Conservation (phyloP, 441 rosid species). For the Kokia cookei region DNA sequence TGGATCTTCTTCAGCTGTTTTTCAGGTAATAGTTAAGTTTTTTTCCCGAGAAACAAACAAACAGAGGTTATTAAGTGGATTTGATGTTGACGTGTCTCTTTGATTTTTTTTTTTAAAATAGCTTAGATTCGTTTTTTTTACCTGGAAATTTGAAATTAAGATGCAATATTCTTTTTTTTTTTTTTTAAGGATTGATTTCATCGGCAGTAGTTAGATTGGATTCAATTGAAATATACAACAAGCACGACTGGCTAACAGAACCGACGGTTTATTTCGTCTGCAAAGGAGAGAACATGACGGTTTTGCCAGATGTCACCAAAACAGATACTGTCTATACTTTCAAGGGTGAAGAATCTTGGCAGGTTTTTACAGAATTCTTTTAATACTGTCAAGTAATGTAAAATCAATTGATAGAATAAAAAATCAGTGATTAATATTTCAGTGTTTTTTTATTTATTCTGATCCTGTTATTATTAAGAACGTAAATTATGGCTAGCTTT, state of each 20-base stretch:
- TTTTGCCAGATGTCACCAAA: constrained; percentile 64
- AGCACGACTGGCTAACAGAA: constrained; percentile 65
- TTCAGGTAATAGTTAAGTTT: constrained; percentile 39
- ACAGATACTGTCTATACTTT: constrained; percentile 37
- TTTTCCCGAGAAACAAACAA: not conserved
- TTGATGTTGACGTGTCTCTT: not conserved
- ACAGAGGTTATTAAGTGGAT: not conserved
- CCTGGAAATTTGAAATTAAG: not conserved
- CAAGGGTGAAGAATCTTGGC: constrained; percentile 88
- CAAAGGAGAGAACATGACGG: constrained; percentile 58
- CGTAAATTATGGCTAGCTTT: not conserved
- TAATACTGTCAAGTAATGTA: not conserved
- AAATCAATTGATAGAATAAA: not conserved
- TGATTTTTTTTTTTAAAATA: not conserved
- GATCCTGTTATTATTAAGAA: not conserved
- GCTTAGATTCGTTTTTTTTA: not conserved
- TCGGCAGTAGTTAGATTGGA: constrained; percentile 57
- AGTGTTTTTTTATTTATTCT: not conserved
- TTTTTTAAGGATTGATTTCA: constrained; percentile 33
- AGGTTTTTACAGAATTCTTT: constrained; percentile 27
- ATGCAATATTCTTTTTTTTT: not conserved
- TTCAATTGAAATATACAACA: constrained; percentile 51
- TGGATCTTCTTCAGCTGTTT: constrained; percentile 35
- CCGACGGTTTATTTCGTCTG: constrained; percentile 78
- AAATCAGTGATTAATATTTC: not conserved